phyloP scores from a whole-genome alignment of 2,329 filamentous ascomycete species.

The Periconia digitata region DNA sequence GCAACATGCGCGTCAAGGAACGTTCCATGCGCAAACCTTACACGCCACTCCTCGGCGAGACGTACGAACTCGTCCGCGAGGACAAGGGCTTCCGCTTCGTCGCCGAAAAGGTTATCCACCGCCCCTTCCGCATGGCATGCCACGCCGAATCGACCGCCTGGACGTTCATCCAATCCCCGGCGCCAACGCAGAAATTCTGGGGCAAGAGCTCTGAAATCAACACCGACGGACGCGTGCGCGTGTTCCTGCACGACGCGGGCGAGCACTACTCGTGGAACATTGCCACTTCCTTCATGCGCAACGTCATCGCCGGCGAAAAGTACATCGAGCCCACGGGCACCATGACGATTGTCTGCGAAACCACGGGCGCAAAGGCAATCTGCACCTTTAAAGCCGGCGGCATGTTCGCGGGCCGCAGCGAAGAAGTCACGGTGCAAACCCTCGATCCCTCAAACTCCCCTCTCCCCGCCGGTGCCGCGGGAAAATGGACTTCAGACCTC shows the following conservation, averaged over 20 bases:
- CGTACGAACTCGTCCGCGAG: slow-evolving; percentile 86
- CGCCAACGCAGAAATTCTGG: slow-evolving; percentile 96
- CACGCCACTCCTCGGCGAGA: slow-evolving; percentile 95
- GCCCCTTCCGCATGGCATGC: slow-evolving; percentile 88
- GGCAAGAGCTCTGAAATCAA: slow-evolving; percentile 94
- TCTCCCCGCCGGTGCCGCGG: slow-evolving; percentile 68
- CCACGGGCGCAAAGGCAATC: slow-evolving; percentile 77
- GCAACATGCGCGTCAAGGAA: slow-evolving; percentile 80
- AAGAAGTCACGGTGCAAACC: slow-evolving; percentile 80
- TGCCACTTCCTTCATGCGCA: slow-evolving; percentile 87
- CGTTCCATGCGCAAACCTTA: slow-evolving; percentile 94
- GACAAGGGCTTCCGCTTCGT: slow-evolving; percentile 86
- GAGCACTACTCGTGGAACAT: slow-evolving; percentile 88
- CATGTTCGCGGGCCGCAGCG: slow-evolving; percentile 93
- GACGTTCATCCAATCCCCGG: slow-evolving; percentile 84
- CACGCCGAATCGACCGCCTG: slow-evolving; percentile 85
- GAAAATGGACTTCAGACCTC: slow-evolving; percentile 82
- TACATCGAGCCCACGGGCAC: slow-evolving; percentile 93
- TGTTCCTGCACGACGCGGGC: slow-evolving; percentile 72
- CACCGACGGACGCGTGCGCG: slow-evolving; percentile 82
- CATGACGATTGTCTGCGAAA: slow-evolving; percentile 85
- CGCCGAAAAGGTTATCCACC: slow-evolving; percentile 93
- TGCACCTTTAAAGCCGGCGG: slow-evolving; percentile 92
- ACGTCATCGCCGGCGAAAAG: slow-evolving; percentile 97
- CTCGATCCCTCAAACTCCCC: slow-evolving; percentile 67